A percentile compares a stretch with the other conserved stretches of the same genome.
These are phyloP conservation scores for Immersiella caudata DNA, from an alignment of 495 filamentous ascomycete species.

Conservation along the genomic window DNA sequence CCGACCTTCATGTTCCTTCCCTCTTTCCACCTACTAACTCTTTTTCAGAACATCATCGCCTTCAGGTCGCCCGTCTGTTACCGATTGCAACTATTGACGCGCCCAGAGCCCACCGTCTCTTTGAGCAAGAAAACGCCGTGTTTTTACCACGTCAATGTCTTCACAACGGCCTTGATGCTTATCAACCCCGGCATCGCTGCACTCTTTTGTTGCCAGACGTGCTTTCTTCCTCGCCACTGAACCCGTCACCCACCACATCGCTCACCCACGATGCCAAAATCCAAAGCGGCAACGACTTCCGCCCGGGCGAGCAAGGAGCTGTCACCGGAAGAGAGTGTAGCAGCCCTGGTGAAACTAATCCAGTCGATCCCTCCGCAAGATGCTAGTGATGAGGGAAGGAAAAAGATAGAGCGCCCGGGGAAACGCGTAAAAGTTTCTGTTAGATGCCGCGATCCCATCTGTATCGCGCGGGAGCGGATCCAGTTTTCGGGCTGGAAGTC, in stretches of 20 bases:
- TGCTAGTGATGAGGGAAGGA: background rate
- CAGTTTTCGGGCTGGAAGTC: conserved; percentile 12
- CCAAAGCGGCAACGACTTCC: background rate
- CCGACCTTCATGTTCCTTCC: background rate
- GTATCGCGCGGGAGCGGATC: conserved; percentile 30
- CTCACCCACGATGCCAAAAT: background rate
- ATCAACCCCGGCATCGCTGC: background rate
- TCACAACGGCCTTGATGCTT: background rate
- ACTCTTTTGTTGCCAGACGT: background rate
- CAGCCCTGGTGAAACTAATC: conserved; percentile 26
- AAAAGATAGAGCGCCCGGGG: conserved; percentile 9
- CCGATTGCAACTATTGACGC: background rate
- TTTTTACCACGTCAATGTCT: background rate
- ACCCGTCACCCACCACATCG: background rate
- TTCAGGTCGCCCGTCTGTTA: background rate
- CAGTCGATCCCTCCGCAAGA: conserved; percentile 12
- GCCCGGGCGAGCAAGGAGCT: background rate
- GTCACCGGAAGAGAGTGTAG: conserved; percentile 16
- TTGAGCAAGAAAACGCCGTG: too few relatives aligned
- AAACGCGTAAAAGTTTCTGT: conserved; percentile 29
- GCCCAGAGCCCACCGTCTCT: too few relatives aligned
- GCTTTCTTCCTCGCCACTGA: background rate
- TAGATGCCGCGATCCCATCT: conserved; percentile 21
- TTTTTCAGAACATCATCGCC: background rate
- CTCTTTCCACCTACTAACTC: background rate